Evolutionary conservation across 2,329 filamentous ascomycete genomes (phyloP), one percentile per base, ranked within the genome.

Genomic region (Claviceps fusiformis): DNA sequence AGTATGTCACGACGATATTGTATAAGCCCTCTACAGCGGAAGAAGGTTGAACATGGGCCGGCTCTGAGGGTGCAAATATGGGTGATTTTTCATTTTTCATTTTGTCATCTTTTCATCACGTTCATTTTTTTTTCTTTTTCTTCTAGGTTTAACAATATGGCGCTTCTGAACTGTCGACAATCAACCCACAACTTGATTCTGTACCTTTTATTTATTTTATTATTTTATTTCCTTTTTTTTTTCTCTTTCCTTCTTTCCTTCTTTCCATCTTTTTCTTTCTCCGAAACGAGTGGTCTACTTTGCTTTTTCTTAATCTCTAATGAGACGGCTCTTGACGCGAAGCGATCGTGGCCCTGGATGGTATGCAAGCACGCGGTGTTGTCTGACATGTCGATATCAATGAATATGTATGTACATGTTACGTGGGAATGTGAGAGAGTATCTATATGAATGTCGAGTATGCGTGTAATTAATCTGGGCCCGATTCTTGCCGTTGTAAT

Each of bases 1-100:
- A 96, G 92, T 97, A 97, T 71, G 87, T 97, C 41, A 97, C 92
- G 4, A 96, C 91, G 2, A 95, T 97, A 67, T 86, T 97, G 75
- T 97, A 97, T 74, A 97, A 96, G 75, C 90, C 89, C 19, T 89
- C 90, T 11, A 76, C 76, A 6, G 68, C 72, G n/a, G 78, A 81
- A 59, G 74, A 79, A 53, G 65, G 67, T 49, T 70, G 50, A 53
- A 27, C 2, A 33, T n/a, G 41, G 24, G n/a, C 8, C 43, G 29
- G 29, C 13, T 10, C 11, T 24, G 13, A 52, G 19, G 29, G 19
- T 24, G 29, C 5, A 35, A 37, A 24, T 19, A 27, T 37, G 41
- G 29, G 29, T 29, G 24, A n/a, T 15, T 33, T 19, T 24, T 2
- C 24, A 24, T 24, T 24, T 24, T 24, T 24, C 24, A 24, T 24